A percentile compares a stretch with the other conserved stretches of the same genome.
Evolutionary conservation across 805 yeast genomes (phyloP).

Genomic region (Hanseniaspora taiwanica): DNA sequence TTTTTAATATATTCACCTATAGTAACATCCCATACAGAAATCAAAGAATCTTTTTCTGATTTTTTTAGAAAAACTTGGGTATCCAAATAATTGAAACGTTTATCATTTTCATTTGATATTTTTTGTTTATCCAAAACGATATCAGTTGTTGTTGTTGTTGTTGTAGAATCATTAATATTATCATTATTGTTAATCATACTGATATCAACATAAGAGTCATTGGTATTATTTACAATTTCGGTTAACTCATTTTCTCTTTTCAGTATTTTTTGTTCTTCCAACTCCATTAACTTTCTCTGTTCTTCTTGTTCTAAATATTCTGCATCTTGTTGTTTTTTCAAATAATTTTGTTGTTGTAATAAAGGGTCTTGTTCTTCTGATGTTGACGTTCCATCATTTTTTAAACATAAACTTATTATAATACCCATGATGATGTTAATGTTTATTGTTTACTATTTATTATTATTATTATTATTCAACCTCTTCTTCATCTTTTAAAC

Average conservation of each 20-base stretch:
- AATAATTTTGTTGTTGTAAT: conserved; percentile 18
- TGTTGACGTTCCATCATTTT: background rate
- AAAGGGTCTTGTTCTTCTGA: conserved; percentile 10
- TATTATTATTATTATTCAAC: background rate
- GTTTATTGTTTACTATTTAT: background rate
- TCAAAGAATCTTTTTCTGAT: too few relatives aligned
- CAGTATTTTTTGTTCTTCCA: conserved; percentile 15
- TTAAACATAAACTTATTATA: conserved; percentile 18
- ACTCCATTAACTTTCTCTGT: conserved; percentile 11
- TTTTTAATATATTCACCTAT: background rate
- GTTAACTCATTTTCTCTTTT: conserved; percentile 18
- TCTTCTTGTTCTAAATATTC: conserved; percentile 10
- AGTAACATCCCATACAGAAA: background rate
- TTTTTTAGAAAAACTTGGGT: too few relatives aligned
- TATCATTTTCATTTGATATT: too few relatives aligned
- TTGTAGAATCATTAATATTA: background rate
- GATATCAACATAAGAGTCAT: conserved; percentile 24
- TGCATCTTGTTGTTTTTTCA: conserved; percentile 7
- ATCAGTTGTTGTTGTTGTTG: too few relatives aligned
- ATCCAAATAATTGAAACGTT: too few relatives aligned
- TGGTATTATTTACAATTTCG: conserved; percentile 21
- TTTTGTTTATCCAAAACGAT: too few relatives aligned
- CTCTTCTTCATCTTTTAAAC: background rate
- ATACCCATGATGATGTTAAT: conserved; percentile 18
- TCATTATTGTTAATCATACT: conserved; percentile 20